Percentiles rank a stretch among this genome's conserved stretches.
These are phyloP conservation scores for Coelastrella sp. DNA, from an alignment of 139 green algal genomes.

Conservation along the genomic window DNA sequence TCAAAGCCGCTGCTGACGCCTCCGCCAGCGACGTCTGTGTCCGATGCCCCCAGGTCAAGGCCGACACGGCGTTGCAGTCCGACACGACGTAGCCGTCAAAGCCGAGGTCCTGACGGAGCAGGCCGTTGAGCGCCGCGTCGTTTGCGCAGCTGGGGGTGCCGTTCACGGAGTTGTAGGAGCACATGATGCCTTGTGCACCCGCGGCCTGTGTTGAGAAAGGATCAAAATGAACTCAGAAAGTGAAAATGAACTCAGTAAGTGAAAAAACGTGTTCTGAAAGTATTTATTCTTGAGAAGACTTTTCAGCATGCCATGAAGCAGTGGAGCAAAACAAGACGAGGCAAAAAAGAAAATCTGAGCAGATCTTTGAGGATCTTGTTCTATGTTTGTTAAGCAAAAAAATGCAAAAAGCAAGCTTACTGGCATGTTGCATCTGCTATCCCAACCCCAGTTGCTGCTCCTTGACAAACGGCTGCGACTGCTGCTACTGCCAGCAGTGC, in stretches of 20 bases:
- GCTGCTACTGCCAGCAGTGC: not conserved
- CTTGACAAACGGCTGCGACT: too few relatives aligned
- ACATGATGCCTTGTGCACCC: constrained; percentile 36
- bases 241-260: too few relatives aligned
- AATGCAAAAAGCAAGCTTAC: not conserved
- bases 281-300: too few relatives aligned
- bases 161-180: constrained; percentile 48
- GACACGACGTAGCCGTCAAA: constrained; percentile 45
- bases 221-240: not conserved
- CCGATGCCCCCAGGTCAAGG: constrained; percentile 32
- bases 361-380: too few relatives aligned
- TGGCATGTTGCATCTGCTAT: not conserved
- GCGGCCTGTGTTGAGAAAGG: not conserved
- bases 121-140: not conserved
- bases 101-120: constrained; percentile 23
- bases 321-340: not conserved
- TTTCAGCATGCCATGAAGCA: too few relatives aligned
- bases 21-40: not conserved
- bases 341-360: not conserved
- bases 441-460: not conserved
- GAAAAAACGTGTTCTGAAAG: too few relatives aligned
- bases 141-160: constrained; percentile 22
- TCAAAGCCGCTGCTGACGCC: constrained; percentile 31
- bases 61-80: constrained; percentile 37
- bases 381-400: not conserved